Evolutionary conservation across 495 filamentous ascomycete species (phyloP).

Genomic region (Staphylotrichum tortipilum): DNA sequence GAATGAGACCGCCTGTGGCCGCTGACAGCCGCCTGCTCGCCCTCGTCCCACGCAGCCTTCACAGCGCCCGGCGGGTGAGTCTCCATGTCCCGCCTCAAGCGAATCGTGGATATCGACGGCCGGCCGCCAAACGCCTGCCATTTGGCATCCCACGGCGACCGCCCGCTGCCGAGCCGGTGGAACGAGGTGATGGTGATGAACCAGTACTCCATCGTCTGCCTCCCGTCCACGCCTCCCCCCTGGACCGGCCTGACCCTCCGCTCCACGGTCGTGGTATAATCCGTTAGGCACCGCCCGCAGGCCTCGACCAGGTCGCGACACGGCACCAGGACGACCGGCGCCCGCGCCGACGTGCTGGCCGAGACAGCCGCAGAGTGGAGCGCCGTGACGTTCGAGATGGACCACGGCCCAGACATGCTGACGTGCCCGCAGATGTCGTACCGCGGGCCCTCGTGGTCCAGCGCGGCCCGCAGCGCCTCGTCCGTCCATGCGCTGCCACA

Average conservation of each 20-base stretch:
- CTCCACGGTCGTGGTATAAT: constrained; percentile 5
- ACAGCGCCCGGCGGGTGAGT: not conserved
- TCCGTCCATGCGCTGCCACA: not conserved
- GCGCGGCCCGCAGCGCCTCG: not conserved
- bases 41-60: not conserved
- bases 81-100: not conserved
- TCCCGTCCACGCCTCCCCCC: not conserved
- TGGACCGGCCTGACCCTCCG: too few species aligned
- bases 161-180: constrained; percentile 1
- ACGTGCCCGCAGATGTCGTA: not conserved
- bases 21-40: too few species aligned
- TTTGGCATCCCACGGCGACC: constrained; percentile 1
- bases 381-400: too few species aligned
- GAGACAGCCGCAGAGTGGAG: too few species aligned
- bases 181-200: constrained; percentile 3
- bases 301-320: constrained; percentile 1
- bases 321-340: not conserved
- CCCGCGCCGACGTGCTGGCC: too few species aligned
- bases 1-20: too few species aligned
- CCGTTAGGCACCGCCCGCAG: not conserved
- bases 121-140: not conserved
- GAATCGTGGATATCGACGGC: not conserved
- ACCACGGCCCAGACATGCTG: not conserved
- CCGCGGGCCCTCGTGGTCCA: not conserved
- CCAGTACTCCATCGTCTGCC: not conserved